Evolutionary conservation across 2,329 filamentous ascomycete species (phyloP), one percentile per base, ranked within the genome.

Genomic region (Fusarium circinatum): DNA sequence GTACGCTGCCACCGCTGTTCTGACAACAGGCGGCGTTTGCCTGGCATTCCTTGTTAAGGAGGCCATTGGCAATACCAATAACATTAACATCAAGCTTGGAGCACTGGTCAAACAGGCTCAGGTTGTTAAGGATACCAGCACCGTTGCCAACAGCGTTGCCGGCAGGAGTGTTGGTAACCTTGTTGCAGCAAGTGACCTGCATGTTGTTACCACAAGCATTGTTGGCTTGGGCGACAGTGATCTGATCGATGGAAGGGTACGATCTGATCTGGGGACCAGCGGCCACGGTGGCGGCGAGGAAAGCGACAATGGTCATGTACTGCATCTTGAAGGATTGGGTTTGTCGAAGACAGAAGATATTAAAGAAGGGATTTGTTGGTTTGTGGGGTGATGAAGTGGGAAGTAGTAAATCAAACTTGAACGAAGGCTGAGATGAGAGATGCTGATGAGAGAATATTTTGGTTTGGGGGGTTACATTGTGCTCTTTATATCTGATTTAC

Each of bases 21-120:
- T 65, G 62, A 18, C 56, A 65, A 18, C 62, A 65, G n/a, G 62
- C 56, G 3, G 62, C 62, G 10, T 61, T 61, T 18, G 62, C 62
- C 38, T 49, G 30, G 56, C 62, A 65, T 20, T 65, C 56, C 56
- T 65, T 65, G 38, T 65, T 61, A 3, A 65, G 62, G 28, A 65
- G 62, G 45, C 15, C 10, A 6, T 65, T 62, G 12, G 62, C 62
- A 38, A 65, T 51, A 22, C 17, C 62, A 3, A 65, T 6, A 15
- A 65, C 62, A 5, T 65, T 45, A 7, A 65, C 38, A 15, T 64
- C 28, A 10, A 64, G 44, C 62, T 64, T 64, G 5, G 62, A 61
- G 62, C 62, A 64, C 36, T 61, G 45, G 2, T 51, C 45, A 10
- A 61, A 49, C 20, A 64, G 55, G 62, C 10, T 61, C 15, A 64